Percentiles rank a stretch among this genome's conserved stretches.
Conservation (phyloP, 2,329 filamentous ascomycete genomes). For the Cadophora luteo-olivacea region DNA sequence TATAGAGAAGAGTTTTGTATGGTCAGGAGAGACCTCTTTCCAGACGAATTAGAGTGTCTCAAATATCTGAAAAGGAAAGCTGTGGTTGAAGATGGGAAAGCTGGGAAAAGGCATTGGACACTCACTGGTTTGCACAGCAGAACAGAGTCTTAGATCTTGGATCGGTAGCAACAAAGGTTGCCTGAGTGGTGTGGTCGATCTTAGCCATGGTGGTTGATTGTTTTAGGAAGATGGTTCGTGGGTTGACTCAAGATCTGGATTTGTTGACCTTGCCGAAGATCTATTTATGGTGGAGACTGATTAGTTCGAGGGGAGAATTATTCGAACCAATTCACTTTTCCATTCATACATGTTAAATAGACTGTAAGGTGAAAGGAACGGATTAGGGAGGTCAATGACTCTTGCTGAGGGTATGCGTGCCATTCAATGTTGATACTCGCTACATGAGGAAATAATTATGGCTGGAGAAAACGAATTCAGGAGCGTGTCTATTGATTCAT, state of each 20-base stretch:
- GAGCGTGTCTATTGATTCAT: background rate
- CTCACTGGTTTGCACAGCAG: conserved; percentile 2
- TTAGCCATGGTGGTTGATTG: background rate
- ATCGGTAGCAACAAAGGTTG: conserved; percentile 1
- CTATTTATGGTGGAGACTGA: background rate
- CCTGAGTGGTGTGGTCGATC: background rate
- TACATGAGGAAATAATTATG: background rate
- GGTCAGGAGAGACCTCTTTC: background rate
- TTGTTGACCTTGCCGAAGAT: background rate
- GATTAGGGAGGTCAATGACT: background rate
- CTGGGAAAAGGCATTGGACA: background rate
- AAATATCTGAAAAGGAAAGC: background rate
- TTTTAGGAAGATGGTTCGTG: background rate
- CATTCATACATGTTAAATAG: background rate
- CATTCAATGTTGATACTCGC: background rate
- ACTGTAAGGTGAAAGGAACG: background rate
- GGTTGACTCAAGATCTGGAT: background rate
- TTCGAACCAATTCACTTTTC: background rate
- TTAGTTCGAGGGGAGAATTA: background rate
- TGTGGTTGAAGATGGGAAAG: background rate
- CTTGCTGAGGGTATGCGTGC: background rate
- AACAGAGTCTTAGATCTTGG: background rate
- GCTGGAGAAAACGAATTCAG: background rate
- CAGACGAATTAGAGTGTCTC: background rate
- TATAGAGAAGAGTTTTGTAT: background rate